A percentile compares a stretch with the other conserved stretches of the same genome.
These are phyloP conservation scores for Colletotrichum sp. DNA, from an alignment of 2,329 filamentous ascomycete species.

Conservation along the genomic window DNA sequence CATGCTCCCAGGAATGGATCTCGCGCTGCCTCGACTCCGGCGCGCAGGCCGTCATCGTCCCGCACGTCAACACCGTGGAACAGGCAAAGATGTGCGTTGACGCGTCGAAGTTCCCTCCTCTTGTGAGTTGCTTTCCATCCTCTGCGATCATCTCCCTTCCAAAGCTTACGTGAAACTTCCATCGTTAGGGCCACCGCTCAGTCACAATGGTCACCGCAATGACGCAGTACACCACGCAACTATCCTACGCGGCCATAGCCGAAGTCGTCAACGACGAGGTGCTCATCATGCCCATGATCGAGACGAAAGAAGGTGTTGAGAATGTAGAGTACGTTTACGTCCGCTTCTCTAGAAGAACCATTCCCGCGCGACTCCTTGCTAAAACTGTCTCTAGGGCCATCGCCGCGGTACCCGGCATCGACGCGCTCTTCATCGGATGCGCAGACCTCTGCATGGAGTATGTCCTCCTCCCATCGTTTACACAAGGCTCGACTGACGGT, in stretches of 20 bases:
- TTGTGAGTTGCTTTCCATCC: conserved; percentile 24
- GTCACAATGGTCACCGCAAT: conserved; percentile 12
- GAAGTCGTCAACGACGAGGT: conserved; percentile 5
- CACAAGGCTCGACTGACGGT: neutral
- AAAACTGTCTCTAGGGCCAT: neutral
- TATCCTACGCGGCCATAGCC: conserved; percentile 5
- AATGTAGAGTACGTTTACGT: neutral
- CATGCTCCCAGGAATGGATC: conserved; percentile 6
- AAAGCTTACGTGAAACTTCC: neutral
- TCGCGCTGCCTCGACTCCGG: conserved; percentile 52
- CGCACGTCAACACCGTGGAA: conserved; percentile 49
- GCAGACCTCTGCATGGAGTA: conserved; percentile 13
- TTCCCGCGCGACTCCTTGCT: no score
- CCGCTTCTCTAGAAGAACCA: neutral
- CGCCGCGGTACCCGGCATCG: neutral
- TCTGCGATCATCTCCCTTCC: rapidly evolving
- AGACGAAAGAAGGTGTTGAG: neutral
- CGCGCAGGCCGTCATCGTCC: conserved; percentile 56
- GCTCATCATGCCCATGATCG: conserved; percentile 11
- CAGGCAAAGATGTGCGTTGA: conserved; percentile 50
- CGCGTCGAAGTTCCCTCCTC: conserved; percentile 56
- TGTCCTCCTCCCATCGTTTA: neutral
- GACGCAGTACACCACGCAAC: conserved; percentile 1
- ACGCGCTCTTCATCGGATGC: conserved; percentile 4
- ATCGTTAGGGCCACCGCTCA: neutral